Evolutionary conservation across 2,329 filamentous ascomycete genomes (phyloP).

Genomic region (Epichloe elymi): DNA sequence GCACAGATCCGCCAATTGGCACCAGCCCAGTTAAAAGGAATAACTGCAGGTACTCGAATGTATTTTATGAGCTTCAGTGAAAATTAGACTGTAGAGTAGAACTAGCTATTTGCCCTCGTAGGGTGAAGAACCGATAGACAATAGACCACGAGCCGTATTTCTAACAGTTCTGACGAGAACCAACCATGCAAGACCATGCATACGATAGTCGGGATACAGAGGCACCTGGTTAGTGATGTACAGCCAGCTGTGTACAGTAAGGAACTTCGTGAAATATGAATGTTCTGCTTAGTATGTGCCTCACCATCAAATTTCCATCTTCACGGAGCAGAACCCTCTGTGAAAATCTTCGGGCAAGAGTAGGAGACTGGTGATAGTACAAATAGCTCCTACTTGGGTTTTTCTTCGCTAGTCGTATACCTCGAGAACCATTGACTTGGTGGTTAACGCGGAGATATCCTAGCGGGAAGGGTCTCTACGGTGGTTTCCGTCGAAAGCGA

Average conservation of each 20-base stretch:
- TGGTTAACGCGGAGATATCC: constrained; percentile 80
- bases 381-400: constrained; percentile 34
- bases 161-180: background rate
- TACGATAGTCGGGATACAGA: too few species aligned
- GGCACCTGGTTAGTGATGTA: background rate
- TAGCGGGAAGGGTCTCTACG: constrained; percentile 41
- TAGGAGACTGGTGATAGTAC: constrained; percentile 36
- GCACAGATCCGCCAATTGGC: background rate
- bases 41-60: constrained; percentile 1
- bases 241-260: too few species aligned
- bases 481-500: background rate
- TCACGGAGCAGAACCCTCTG: constrained; percentile 47
- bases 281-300: constrained; percentile 39
- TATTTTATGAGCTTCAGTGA: constrained; percentile 6
- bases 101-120: constrained; percentile 6
- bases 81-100: constrained; percentile 7
- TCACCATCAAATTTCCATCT: constrained; percentile 75
- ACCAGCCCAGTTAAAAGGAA: background rate
- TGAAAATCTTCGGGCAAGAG: constrained; percentile 74
- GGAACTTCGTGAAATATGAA: too few species aligned
- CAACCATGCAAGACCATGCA: too few species aligned
- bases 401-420: constrained; percentile 89
- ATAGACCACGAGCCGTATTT: constrained; percentile 7
- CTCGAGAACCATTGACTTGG: constrained; percentile 61
- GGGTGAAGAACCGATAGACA: constrained; percentile 6